Percentiles rank a stretch among this genome's conserved stretches.
phyloP scores from a whole-genome alignment of 805 yeast genomes.

The Zygotorulaspora florentina region DNA sequence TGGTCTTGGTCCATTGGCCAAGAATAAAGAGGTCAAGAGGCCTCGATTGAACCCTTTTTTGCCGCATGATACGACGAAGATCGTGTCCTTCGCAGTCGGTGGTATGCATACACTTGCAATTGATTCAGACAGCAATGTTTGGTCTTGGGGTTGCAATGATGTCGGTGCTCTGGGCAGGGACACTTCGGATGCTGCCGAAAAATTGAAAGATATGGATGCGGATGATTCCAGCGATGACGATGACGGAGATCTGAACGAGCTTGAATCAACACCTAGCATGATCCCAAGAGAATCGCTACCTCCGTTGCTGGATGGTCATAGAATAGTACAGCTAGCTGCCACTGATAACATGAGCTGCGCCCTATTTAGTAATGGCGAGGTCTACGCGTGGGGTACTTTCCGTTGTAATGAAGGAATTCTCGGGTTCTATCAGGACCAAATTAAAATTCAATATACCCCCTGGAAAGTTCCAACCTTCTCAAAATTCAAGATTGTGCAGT shows the following conservation, averaged over 20 bases:
- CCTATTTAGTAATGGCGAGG: conserved; percentile 73
- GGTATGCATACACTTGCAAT: conserved; percentile 92
- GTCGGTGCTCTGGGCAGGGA: conserved; percentile 88
- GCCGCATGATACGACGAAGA: conserved; percentile 55
- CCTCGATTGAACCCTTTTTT: conserved; percentile 86
- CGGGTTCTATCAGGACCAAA: conserved; percentile 65
- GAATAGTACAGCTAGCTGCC: conserved; percentile 79
- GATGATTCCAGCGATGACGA: conserved; percentile 56
- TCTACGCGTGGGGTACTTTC: conserved; percentile 98
- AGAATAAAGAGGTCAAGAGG: conserved; percentile 88
- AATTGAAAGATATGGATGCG: conserved; percentile 62
- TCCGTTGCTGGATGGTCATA: conserved; percentile 45
- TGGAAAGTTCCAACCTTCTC: conserved; percentile 44
- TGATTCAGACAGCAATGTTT: conserved; percentile 69
- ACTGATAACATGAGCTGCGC: conserved; percentile 89
- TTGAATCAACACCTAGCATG: conserved; percentile 81
- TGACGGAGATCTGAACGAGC: conserved; percentile 82
- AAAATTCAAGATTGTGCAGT: conserved; percentile 66
- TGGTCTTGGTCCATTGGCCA: conserved; percentile 94
- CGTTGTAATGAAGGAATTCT: conserved; percentile 88
- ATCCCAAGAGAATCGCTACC: conserved; percentile 61
- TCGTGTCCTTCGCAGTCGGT: conserved; percentile 88
- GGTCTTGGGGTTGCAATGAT: conserved; percentile 99
- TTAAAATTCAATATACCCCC: conserved; percentile 64
- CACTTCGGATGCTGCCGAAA: conserved; percentile 61